Percentiles rank a stretch among this genome's conserved stretches.
These are phyloP conservation scores for Triticum monococcum DNA, from an alignment of 176 grass and related monocot genomes.

Conservation along the genomic window DNA sequence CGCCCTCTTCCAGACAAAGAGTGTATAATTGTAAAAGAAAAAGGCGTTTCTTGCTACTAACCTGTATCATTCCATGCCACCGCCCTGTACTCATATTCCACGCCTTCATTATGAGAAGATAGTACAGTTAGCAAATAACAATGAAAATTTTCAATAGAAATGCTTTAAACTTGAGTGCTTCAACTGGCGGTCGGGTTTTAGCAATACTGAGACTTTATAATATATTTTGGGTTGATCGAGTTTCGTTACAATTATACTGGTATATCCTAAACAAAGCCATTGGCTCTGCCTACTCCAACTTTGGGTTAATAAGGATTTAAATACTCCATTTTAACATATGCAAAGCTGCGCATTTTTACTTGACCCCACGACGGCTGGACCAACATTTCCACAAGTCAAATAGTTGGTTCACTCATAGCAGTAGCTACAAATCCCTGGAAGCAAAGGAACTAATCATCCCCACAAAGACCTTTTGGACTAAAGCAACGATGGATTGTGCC, in stretches of 20 bases:
- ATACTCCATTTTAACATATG: too few species aligned
- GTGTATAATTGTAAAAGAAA: neutral
- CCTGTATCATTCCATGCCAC: constrained; percentile 56
- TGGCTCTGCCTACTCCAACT: too few species aligned
- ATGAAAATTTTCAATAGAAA: neutral
- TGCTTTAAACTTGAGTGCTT: neutral
- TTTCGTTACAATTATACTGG: neutral
- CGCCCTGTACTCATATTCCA: constrained; percentile 92
- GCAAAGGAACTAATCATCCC: neutral
- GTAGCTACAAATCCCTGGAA: neutral
- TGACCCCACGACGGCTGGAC: neutral
- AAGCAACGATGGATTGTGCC: neutral
- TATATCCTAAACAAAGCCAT: neutral
- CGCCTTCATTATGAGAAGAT: constrained; percentile 44
- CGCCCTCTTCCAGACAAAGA: neutral
- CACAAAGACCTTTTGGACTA: neutral
- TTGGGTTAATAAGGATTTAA: too few species aligned
- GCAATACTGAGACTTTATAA: neutral
- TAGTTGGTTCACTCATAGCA: neutral
- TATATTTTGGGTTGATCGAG: neutral
- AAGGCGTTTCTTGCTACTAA: neutral
- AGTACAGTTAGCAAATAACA: constrained; percentile 16
- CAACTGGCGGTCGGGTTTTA: neutral
- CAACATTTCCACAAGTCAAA: neutral
- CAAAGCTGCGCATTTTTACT: neutral